Evolutionary conservation across 768 basidiomycete species (phyloP).

Genomic region (Lactarius deliciosus): DNA sequence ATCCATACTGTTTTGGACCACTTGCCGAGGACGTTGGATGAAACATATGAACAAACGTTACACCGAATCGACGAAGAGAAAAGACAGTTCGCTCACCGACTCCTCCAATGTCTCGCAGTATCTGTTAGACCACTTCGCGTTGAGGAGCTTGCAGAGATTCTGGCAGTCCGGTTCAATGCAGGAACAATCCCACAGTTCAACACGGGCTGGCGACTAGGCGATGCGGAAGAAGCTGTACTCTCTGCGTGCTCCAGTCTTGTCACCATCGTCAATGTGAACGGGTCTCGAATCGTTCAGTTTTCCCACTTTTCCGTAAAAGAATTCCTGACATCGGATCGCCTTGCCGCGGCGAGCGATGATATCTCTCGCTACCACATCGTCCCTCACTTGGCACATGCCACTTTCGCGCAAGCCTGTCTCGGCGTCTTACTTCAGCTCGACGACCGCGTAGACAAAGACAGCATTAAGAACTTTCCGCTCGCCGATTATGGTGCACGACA

Average conservation of each 20-base stretch:
- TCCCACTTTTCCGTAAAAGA: conserved; percentile 2
- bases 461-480: background rate
- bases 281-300: background rate
- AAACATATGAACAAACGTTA: background rate
- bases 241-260: conserved; percentile 5
- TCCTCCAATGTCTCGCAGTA: conserved; percentile 6
- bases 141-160: background rate
- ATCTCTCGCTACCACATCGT: background rate
- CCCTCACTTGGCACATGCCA: background rate
- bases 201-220: background rate
- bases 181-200: background rate
- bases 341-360: background rate
- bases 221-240: background rate
- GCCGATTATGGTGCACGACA: conserved; percentile 3
- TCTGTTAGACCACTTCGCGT: conserved; percentile 14
- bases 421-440: background rate
- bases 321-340: conserved; percentile 7
- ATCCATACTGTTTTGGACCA: background rate
- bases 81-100: background rate
- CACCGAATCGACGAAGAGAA: background rate
- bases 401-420: background rate
- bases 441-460: background rate
- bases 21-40: conserved; percentile 3
- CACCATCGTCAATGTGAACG: background rate
- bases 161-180: background rate